Conservation (phyloP, 306 rosid species). For the Quercus engelmannii region DNA sequence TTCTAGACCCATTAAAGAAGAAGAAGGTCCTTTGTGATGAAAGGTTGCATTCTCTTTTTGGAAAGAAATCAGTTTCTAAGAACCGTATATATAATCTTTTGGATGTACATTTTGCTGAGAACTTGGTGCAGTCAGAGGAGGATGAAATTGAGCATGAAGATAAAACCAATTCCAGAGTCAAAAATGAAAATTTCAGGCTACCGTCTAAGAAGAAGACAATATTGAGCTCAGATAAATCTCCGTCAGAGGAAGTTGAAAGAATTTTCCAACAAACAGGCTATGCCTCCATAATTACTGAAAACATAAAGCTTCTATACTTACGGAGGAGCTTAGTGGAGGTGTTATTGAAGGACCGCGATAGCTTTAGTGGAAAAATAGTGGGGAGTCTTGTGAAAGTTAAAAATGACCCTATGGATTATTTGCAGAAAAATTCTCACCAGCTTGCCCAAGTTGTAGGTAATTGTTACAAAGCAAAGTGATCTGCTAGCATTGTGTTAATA, state of each 20-base stretch:
- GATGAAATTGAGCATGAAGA: conserved; percentile 8
- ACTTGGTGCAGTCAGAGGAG: conserved; percentile 5
- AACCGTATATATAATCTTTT: conserved; percentile 30
- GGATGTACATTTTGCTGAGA: conserved; percentile 42
- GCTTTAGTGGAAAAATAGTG: conserved; percentile 38
- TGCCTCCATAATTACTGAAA: conserved; percentile 39
- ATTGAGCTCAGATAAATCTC: conserved; percentile 20
- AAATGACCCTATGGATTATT: conserved; percentile 23
- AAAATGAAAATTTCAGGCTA: conserved; percentile 11
- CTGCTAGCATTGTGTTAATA: neutral
- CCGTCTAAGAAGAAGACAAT: conserved; percentile 16
- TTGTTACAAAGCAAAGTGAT: neutral
- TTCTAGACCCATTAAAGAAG: conserved; percentile 34
- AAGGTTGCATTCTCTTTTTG: conserved; percentile 43
- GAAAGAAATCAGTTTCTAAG: conserved; percentile 31
- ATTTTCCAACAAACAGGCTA: conserved; percentile 12
- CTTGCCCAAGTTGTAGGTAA: conserved; percentile 39
- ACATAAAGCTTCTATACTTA: conserved; percentile 49
- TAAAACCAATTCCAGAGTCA: conserved; percentile 6
- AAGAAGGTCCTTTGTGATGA: conserved; percentile 50
- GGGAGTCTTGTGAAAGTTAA: conserved; percentile 50
- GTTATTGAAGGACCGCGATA: conserved; percentile 42
- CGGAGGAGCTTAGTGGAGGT: conserved; percentile 54
- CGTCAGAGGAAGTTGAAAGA: conserved; percentile 15
- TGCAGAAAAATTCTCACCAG: conserved; percentile 22